A percentile compares a stretch with the other conserved stretches of the same genome.
Evolutionary conservation across 768 basidiomycete genomes (phyloP).

Genomic region (Psilocybe cubensis): DNA sequence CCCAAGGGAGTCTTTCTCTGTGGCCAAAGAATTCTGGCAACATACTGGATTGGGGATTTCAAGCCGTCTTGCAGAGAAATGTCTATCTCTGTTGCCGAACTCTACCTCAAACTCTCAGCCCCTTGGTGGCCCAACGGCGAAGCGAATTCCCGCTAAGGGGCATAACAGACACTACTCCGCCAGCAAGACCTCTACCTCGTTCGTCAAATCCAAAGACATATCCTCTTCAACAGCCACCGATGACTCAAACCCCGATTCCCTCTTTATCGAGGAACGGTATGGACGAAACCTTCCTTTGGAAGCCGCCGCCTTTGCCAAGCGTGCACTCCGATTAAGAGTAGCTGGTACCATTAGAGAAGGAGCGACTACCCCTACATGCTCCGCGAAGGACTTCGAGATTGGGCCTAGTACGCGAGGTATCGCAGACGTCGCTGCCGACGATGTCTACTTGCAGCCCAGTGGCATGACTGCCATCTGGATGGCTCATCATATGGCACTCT

Average conservation of each 20-base stretch:
- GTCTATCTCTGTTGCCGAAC: conserved; percentile 70
- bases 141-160: conserved; percentile 42
- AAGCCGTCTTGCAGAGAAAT: conserved; percentile 83
- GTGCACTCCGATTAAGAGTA: conserved; percentile 84
- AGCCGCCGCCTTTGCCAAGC: conserved; percentile 80
- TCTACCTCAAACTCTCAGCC: conserved; percentile 26
- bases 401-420: conserved; percentile 75
- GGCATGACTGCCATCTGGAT: conserved; percentile 98
- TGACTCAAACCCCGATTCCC: conserved; percentile 55
- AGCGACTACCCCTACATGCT: conserved; percentile 23
- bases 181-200: conserved; percentile 23
- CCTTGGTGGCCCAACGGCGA: conserved; percentile 30
- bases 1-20: conserved; percentile 54
- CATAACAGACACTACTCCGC: conserved; percentile 64
- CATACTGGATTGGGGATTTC: conserved; percentile 91
- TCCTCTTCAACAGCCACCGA: conserved; percentile 35
- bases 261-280: conserved; percentile 93
- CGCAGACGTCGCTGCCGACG: conserved; percentile 73
- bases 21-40: conserved; percentile 96
- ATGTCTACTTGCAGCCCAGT: conserved; percentile 85
- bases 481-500: conserved; percentile 73
- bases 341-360: conserved; percentile 76
- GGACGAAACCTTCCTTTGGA: conserved; percentile 84
- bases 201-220: conserved; percentile 9
- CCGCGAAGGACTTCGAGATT: conserved; percentile 37